Conservation (phyloP, 2,329 filamentous ascomycete genomes). For the Fusarium tjaetaba region DNA sequence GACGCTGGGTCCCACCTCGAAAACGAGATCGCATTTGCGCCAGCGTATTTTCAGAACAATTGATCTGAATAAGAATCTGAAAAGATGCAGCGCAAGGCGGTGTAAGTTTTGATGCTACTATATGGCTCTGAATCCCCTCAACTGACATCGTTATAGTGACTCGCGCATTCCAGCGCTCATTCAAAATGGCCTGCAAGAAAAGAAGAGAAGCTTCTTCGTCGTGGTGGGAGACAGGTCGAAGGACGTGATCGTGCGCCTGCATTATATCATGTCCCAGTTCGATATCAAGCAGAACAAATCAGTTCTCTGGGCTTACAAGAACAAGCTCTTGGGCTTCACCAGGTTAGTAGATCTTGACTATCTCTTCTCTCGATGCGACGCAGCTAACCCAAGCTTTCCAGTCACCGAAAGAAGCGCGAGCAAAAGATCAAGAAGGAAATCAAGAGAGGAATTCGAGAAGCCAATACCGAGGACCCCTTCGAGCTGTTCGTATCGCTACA, state of each 20-base stretch:
- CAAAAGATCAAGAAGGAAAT: slow-evolving; percentile 99
- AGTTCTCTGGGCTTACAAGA: slow-evolving; percentile 98
- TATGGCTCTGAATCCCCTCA: rapidly evolving
- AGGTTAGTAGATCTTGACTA: slow-evolving; percentile 57
- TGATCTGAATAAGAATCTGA: slow-evolving; percentile 38
- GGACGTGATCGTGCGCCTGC: slow-evolving; percentile 92
- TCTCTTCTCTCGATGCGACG: slow-evolving; percentile 7
- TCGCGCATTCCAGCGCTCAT: slow-evolving; percentile 91
- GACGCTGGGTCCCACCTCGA: slow-evolving; percentile 35
- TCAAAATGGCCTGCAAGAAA: slow-evolving; percentile 90
- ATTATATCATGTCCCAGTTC: slow-evolving; percentile 90
- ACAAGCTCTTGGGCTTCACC: slow-evolving; percentile 93
- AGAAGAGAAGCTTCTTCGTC: slow-evolving; percentile 98
- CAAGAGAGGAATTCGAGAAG: slow-evolving; percentile 91
- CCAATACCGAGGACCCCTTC: slow-evolving; percentile 93
- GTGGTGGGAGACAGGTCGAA: slow-evolving; percentile 92
- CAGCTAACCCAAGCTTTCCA: slow-evolving; percentile 44
- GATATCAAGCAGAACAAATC: slow-evolving; percentile 92
- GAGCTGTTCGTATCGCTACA: slow-evolving; percentile 96
- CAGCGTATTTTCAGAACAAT: slow-evolving; percentile 43
- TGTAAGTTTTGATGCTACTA: slow-evolving; percentile 49
- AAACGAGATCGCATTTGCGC: slow-evolving; percentile 45
- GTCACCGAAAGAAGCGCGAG: slow-evolving; percentile 97
- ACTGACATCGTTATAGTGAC: slow-evolving; percentile 65
- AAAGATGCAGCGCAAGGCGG: slow-evolving; percentile 69